Conservation (phyloP, 768 basidiomycete species). For the Pleurotus eryngii region DNA sequence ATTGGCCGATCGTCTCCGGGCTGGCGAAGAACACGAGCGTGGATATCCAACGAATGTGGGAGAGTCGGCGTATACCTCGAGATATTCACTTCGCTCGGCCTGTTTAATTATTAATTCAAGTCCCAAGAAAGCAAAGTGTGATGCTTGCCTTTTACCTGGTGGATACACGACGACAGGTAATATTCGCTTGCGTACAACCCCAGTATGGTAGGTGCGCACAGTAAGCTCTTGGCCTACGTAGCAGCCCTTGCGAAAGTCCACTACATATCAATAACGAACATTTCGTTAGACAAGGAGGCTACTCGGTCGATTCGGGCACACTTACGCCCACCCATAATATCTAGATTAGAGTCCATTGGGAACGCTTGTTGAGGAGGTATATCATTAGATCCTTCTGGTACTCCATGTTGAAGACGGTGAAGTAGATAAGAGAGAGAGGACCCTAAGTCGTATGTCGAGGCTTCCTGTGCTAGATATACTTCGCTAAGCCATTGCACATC, state of each 20-base stretch:
- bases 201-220: slow-evolving; percentile 94
- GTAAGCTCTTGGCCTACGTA: slow-evolving; percentile 98
- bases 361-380: slow-evolving; percentile 75
- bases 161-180: slow-evolving; percentile 68
- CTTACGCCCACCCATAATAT: slow-evolving; percentile 91
- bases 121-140: neutral
- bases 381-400: slow-evolving; percentile 84
- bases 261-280: slow-evolving; percentile 28
- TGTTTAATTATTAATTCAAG: slow-evolving; percentile 7
- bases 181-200: slow-evolving; percentile 85
- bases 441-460: slow-evolving; percentile 52
- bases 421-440: slow-evolving; percentile 60
- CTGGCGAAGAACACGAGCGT: slow-evolving; percentile 22
- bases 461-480: slow-evolving; percentile 44
- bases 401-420: slow-evolving; percentile 77
- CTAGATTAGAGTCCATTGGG: slow-evolving; percentile 93
- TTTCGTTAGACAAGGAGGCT: neutral
- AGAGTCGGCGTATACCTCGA: slow-evolving; percentile 21
- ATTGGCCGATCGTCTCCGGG: slow-evolving; percentile 23
- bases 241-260: slow-evolving; percentile 97
- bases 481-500: neutral
- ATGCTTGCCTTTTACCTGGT: slow-evolving; percentile 30
- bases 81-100: slow-evolving; percentile 9
- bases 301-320: slow-evolving; percentile 10
- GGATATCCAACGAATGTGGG: slow-evolving; percentile 35